Conservation (phyloP, 177 flowering plant species). For the Telopea speciosissima region DNA sequence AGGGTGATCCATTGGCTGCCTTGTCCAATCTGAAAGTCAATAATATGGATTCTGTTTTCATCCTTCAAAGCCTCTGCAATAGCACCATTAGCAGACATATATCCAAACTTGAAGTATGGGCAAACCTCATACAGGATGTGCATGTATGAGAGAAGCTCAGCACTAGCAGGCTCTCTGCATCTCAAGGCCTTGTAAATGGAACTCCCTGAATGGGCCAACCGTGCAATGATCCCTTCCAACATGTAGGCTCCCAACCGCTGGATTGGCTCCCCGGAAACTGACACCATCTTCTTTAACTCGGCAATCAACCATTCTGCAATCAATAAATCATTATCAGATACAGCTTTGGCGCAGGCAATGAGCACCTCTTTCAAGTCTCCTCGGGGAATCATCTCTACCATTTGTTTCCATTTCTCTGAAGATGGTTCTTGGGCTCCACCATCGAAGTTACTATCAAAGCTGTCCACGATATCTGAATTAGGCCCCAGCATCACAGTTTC, state of each 20-base stretch:
- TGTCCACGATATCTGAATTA: slow-evolving; percentile 39
- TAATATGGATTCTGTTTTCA: slow-evolving; percentile 59
- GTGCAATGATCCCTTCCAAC: slow-evolving; percentile 74
- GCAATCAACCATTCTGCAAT: slow-evolving; percentile 49
- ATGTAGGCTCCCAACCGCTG: slow-evolving; percentile 75
- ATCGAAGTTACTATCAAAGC: slow-evolving; percentile 13
- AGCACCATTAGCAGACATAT: slow-evolving; percentile 80
- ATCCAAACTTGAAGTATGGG: slow-evolving; percentile 82
- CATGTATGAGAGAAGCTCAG: slow-evolving; percentile 72
- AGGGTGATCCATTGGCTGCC: slow-evolving; percentile 74
- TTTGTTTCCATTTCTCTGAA: slow-evolving; percentile 31
- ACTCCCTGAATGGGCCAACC: slow-evolving; percentile 56
- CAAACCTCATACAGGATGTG: slow-evolving; percentile 63
- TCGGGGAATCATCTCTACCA: slow-evolving; percentile 39
- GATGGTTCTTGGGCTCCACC: slow-evolving; percentile 12
- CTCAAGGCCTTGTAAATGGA: slow-evolving; percentile 56
- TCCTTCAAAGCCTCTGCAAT: slow-evolving; percentile 72
- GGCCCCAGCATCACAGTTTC: slow-evolving; percentile 74
- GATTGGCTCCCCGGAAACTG: slow-evolving; percentile 81
- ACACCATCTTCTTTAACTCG: slow-evolving; percentile 61
- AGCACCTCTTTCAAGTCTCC: slow-evolving; percentile 52
- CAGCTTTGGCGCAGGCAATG: slow-evolving; percentile 55
- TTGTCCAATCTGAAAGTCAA: slow-evolving; percentile 74
- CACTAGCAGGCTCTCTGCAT: slow-evolving; percentile 65
- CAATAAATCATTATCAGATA: slow-evolving; percentile 40